Base-by-base conservation (phyloP, 1,284 basidiomycete genomes). In the Jaminaea rosea region DNA sequence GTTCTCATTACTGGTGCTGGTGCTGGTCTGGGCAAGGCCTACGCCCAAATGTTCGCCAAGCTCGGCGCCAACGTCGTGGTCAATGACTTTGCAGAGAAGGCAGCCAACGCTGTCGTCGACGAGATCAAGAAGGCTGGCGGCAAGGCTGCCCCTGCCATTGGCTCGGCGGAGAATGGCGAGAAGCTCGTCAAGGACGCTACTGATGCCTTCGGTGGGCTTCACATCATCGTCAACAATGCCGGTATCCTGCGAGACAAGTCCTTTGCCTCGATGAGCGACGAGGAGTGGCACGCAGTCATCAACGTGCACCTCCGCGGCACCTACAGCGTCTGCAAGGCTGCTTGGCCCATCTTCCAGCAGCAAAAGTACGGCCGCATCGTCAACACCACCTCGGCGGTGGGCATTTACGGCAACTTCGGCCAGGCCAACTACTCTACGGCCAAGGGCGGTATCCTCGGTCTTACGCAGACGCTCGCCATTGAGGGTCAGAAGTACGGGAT, bases 361-460 rank as follows among this genome's bases (percentile, higher is more conserved):
- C 94, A 98, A 75, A 92, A 91, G 77, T 97, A 86, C 73, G 93
- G 94, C 28, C 84, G 94, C 53, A 93, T 99, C 69, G 81, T 98
- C 53, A 94, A 88, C 49, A 97, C 92, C 26, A 83, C 85, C 53
- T 97, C 92, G 4, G 84, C 86, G 73, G 89, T 92, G 51, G 93
- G 92, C 58, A 84, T 96, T 55, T 91, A 74, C 71, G 93, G 93
- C 17, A 92, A 94, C 76, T 90, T 94, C 74, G 92, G 91, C 26
- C 89, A 96, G 75, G 84, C 83, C 42, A 91, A 85, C 85, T 74
- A 75, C 63, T 70, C 72, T 42, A 72, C 92, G 3, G 93, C 93
- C 31, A 98, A 98, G 76, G 87, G 89, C 52, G 93, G 83, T 37
- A 88, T 98, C 66, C 85, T 90, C 59, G 91, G 90, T 58, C 76